Evolutionary conservation across 1,284 basidiomycete species (phyloP), one percentile per base, ranked within the genome.

Genomic region (Abortiporus biennis): DNA sequence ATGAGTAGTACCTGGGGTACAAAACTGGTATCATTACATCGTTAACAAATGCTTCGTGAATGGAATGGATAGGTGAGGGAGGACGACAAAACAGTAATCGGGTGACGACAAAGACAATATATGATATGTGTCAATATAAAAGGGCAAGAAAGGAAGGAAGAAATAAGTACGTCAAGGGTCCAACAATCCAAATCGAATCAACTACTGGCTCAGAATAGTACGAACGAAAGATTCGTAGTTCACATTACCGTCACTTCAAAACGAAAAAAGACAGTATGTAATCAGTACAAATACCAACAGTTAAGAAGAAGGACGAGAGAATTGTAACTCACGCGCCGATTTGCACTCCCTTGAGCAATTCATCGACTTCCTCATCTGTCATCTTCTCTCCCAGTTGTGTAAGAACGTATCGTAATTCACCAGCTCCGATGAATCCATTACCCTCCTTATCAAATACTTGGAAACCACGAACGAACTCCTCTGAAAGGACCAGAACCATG

Each of bases 391-490:
- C 94, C 3, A 98, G 76, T 59, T 92, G 91, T 12, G 94, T 98
- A 33, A 98, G 77, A 31, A 97, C 92, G 63, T 98, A 98, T 64
- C 92, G 78, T 50, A 98, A 75, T 66, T 84, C 82, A 39, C 93
- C 93, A 20, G 87, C 92, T 41, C 92, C 92, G 57, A 98, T 98
- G 68, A 87, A 92, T 0, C 95, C 95, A 56, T 96, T 96, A 33
- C 92, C 92, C 50, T 96, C 93, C 69, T 97, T 97, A 68, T 98
- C 95, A 53, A 99, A 99, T 15, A 99, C 95, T 60, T 98, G 94
- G 78, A 99, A 99, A 6, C 94, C 96, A 43, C 95, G 92, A 58
- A 97, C 92, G 69, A 98, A 99, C 62, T 99, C 95, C 74, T 98
- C 95, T 94, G 63, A 11, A n/a, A 35, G 8, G 32, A 29, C n/a